Evolutionary conservation across 768 basidiomycete genomes (phyloP).

Genomic region (Kwoniella botswanensis): DNA sequence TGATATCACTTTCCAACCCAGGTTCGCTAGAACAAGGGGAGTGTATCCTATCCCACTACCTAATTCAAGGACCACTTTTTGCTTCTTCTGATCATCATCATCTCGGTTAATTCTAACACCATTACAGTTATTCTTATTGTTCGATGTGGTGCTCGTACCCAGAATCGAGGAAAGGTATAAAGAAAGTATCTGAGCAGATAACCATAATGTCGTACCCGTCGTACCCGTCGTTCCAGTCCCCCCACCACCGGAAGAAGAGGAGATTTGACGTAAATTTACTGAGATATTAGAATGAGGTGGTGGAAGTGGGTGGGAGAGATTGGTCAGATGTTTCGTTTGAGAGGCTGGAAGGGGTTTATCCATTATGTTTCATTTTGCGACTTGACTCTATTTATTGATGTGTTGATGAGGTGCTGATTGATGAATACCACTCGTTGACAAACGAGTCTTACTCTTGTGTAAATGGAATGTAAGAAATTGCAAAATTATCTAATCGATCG

Average conservation of each 20-base stretch:
- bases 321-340: conserved; percentile 43
- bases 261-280: conserved; percentile 30
- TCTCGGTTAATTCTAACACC: not conserved
- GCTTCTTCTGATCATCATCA: not conserved
- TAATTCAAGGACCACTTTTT: conserved; percentile 68
- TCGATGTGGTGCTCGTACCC: not conserved
- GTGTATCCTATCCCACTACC: conserved; percentile 83
- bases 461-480: no score
- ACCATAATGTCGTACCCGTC: conserved; percentile 85
- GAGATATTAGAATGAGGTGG: conserved; percentile 20
- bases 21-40: conserved; percentile 68
- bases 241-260: conserved; percentile 13
- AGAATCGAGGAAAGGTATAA: conserved; percentile 61
- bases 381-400: not conserved
- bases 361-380: not conserved
- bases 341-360: conserved; percentile 39
- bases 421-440: no score
- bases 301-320: conserved; percentile 40
- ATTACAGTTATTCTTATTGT: conserved; percentile 15
- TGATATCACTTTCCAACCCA: conserved; percentile 76
- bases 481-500: no score
- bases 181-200: conserved; percentile 76
- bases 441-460: no score
- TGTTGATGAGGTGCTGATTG: not conserved
- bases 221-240: conserved; percentile 56